Percentiles rank a stretch among this genome's conserved stretches.
Conservation (phyloP, 345 rosid genomes). For the Eucalyptus lansdowneana region DNA sequence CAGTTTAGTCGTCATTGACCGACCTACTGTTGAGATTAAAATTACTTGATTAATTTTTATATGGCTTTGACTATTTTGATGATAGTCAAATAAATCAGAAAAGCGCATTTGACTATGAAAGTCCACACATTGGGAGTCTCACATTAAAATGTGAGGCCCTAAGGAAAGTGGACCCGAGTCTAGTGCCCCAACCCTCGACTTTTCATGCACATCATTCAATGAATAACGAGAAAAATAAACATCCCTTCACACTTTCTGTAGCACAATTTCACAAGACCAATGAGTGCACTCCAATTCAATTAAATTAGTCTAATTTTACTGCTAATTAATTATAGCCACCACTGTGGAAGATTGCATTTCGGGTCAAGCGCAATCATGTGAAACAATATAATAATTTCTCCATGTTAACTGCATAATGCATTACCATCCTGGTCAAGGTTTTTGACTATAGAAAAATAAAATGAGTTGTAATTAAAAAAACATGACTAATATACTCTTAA, state of each 20-base stretch:
- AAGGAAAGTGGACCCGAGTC: background rate
- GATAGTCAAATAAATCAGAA: background rate
- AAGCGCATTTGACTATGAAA: background rate
- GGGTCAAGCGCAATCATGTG: background rate
- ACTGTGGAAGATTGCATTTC: background rate
- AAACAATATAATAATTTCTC: background rate
- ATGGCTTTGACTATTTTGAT: background rate
- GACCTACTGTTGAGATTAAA: background rate
- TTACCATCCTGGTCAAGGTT: background rate
- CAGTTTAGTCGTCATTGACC: background rate
- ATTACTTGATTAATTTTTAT: background rate
- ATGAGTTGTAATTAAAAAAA: background rate
- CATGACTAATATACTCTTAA: background rate
- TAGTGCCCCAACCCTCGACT: background rate
- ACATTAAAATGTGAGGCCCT: background rate
- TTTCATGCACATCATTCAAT: background rate
- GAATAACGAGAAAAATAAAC: background rate
- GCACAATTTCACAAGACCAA: background rate
- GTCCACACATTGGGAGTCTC: background rate
- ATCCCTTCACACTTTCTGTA: background rate
- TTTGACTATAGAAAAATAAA: background rate
- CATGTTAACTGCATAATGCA: background rate
- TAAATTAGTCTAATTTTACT: background rate
- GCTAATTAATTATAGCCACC: background rate
- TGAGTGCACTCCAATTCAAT: background rate